Percentiles rank a stretch among this genome's conserved stretches.
Evolutionary conservation across 495 filamentous ascomycete genomes (phyloP).

Genomic region (Baudoinia panamericana): DNA sequence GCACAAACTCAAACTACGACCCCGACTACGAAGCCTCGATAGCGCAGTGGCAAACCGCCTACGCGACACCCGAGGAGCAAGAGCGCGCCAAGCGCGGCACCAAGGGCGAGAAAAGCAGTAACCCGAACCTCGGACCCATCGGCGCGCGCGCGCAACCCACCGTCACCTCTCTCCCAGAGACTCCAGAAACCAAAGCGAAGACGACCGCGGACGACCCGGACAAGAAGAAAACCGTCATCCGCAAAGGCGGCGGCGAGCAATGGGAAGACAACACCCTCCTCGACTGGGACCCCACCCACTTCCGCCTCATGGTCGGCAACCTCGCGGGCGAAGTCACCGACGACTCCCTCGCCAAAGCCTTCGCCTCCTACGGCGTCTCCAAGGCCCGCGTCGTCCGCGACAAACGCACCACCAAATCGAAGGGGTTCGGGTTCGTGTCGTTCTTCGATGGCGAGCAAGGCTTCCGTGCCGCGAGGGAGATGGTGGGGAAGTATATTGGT

Average conservation of each 20-base stretch:
- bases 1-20: slow-evolving; percentile 41
- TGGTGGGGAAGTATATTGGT: slow-evolving; percentile 98
- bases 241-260: slow-evolving; percentile 74
- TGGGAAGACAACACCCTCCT: slow-evolving; percentile 79
- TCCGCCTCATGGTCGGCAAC: slow-evolving; percentile 91
- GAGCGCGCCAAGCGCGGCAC: slow-evolving; percentile 26
- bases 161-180: slow-evolving; percentile 30
- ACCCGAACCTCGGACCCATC: slow-evolving; percentile 37
- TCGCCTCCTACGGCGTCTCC: slow-evolving; percentile 76
- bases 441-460: slow-evolving; percentile 93
- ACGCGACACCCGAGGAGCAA: slow-evolving; percentile 46
- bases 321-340: slow-evolving; percentile 97
- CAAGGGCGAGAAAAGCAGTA: slow-evolving; percentile 19
- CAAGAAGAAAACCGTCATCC: slow-evolving; percentile 61
- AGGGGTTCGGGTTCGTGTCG: slow-evolving; percentile 91
- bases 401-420: slow-evolving; percentile 88
- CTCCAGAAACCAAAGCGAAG: slow-evolving; percentile 29
- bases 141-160: slow-evolving; percentile 30
- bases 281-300: slow-evolving; percentile 93
- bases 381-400: slow-evolving; percentile 93
- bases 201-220: slow-evolving; percentile 29
- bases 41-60: slow-evolving; percentile 93
- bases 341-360: slow-evolving; percentile 86
- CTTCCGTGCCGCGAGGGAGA: slow-evolving; percentile 87
- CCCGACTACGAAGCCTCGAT: slow-evolving; percentile 86